Conservation (phyloP, 192 early-diverging fungal genomes). For the Backusella luteola region DNA sequence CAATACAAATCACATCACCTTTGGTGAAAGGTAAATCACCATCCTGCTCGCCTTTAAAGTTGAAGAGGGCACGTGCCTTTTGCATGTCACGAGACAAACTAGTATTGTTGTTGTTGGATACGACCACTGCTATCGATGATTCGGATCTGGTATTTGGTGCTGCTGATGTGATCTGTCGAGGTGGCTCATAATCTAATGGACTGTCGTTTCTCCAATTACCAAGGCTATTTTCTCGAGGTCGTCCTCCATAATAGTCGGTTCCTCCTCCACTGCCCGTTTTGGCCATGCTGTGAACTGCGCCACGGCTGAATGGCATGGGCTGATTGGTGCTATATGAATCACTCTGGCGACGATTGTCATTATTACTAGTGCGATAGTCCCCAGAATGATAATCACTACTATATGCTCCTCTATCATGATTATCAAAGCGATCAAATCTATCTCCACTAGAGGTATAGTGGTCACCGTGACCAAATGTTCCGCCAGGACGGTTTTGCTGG, state of each 20-base stretch:
- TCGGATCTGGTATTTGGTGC: neutral
- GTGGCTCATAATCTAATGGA: neutral
- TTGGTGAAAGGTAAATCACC: constrained; percentile 85
- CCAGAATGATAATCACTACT: neutral
- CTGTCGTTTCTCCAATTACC: neutral
- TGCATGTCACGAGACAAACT: neutral
- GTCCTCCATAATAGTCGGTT: neutral
- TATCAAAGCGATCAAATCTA: constrained; percentile 4
- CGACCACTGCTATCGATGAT: neutral
- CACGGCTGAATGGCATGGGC: constrained; percentile 1
- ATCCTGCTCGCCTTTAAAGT: constrained; percentile 76
- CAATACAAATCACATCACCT: constrained; percentile 83
- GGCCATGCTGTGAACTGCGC: neutral
- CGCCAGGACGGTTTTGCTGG: neutral
- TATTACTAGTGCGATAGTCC: neutral
- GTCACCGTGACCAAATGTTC: neutral
- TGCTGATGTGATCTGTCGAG: neutral
- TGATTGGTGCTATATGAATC: neutral
- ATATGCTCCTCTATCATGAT: neutral
- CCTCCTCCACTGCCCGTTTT: neutral
- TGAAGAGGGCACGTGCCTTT: constrained; percentile 76
- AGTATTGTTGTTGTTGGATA: neutral
- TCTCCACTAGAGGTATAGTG: neutral
- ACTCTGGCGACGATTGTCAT: neutral
- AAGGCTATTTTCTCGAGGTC: neutral